These are phyloP conservation scores for Trichoderma gamsii DNA, from an alignment of 495 filamentous ascomycete species.

Conservation along the genomic window DNA sequence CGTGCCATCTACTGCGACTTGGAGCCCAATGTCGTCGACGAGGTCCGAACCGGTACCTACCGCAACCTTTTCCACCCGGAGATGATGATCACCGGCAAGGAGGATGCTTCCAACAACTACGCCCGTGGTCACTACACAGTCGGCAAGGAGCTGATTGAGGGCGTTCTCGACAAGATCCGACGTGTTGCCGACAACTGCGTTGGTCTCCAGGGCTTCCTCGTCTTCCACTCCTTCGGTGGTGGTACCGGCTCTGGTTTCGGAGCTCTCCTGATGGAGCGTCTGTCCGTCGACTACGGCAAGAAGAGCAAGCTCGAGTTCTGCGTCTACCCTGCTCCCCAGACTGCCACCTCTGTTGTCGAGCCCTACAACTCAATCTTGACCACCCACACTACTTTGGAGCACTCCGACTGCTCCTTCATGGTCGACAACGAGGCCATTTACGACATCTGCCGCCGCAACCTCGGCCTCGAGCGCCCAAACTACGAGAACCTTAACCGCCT, in stretches of 20 bases:
- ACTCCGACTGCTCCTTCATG: slow-evolving; percentile 87
- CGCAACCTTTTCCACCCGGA: slow-evolving; percentile 88
- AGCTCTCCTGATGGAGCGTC: slow-evolving; percentile 78
- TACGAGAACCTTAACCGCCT: slow-evolving; percentile 87
- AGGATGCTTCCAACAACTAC: slow-evolving; percentile 95
- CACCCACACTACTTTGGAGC: slow-evolving; percentile 90
- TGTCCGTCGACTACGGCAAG: slow-evolving; percentile 85
- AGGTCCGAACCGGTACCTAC: slow-evolving; percentile 86
- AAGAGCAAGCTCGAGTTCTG: slow-evolving; percentile 93
- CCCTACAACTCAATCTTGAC: slow-evolving; percentile 89
- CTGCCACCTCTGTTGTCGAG: slow-evolving; percentile 85
- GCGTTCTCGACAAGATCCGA: slow-evolving; percentile 76
- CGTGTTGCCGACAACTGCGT: slow-evolving; percentile 84
- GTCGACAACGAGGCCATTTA: slow-evolving; percentile 93
- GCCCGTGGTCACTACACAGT: slow-evolving; percentile 91
- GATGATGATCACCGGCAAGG: slow-evolving; percentile 81
- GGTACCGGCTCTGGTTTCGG: slow-evolving; percentile 90
- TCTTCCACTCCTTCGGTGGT: slow-evolving; percentile 93
- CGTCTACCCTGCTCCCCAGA: slow-evolving; percentile 79
- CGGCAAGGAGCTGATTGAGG: slow-evolving; percentile 84
- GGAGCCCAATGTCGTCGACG: slow-evolving; percentile 98
- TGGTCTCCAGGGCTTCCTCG: slow-evolving; percentile 82
- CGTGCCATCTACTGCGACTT: slow-evolving; percentile 99
- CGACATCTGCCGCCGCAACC: slow-evolving; percentile 82
- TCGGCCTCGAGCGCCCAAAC: slow-evolving; percentile 79